Evolutionary conservation across 2,329 filamentous ascomycete genomes (phyloP).

Genomic region (Zalaria sp.): DNA sequence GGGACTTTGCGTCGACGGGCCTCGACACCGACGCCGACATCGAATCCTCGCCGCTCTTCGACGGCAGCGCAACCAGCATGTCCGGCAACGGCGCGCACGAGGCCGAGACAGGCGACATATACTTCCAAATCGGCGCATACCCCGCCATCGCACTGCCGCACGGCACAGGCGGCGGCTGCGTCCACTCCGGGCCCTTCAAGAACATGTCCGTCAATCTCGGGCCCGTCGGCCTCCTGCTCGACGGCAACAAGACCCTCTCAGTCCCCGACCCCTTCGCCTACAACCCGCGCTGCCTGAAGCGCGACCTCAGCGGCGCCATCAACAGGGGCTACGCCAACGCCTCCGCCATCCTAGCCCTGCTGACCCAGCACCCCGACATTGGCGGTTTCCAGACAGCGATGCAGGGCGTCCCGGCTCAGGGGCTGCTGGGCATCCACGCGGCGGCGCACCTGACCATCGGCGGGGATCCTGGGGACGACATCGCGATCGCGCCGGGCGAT

Average conservation of each 20-base stretch:
- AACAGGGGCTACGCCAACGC: slow-evolving; percentile 9
- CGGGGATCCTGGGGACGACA: slow-evolving; percentile 12
- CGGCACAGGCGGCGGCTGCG: slow-evolving; percentile 42
- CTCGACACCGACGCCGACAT: slow-evolving; percentile 17
- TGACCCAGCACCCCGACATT: slow-evolving; percentile 13
- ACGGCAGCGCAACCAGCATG: slow-evolving; percentile 35
- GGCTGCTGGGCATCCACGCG: slow-evolving; percentile 26
- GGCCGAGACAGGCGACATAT: neutral
- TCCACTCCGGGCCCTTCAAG: slow-evolving; percentile 37
- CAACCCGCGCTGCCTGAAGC: slow-evolving; percentile 12
- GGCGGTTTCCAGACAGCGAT: slow-evolving; percentile 13
- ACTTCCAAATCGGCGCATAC: slow-evolving; percentile 12
- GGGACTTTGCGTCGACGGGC: slow-evolving; percentile 13
- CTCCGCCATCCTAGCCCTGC: slow-evolving; percentile 11
- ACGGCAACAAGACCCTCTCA: slow-evolving; percentile 13
- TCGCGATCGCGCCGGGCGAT: slow-evolving; percentile 28
- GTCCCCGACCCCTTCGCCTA: slow-evolving; percentile 12
- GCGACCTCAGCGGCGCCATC: slow-evolving; percentile 12
- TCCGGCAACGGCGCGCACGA: slow-evolving; percentile 13
- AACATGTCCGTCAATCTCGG: slow-evolving; percentile 22
- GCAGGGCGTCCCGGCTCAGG: slow-evolving; percentile 16
- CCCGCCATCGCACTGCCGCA: slow-evolving; percentile 26
- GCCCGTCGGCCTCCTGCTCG: slow-evolving; percentile 9
- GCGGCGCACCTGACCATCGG: slow-evolving; percentile 34
- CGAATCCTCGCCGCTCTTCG: slow-evolving; percentile 37